These are phyloP conservation scores for Tritrichomonas musculus DNA, from an alignment of 208 protist species.

Conservation along the genomic window DNA sequence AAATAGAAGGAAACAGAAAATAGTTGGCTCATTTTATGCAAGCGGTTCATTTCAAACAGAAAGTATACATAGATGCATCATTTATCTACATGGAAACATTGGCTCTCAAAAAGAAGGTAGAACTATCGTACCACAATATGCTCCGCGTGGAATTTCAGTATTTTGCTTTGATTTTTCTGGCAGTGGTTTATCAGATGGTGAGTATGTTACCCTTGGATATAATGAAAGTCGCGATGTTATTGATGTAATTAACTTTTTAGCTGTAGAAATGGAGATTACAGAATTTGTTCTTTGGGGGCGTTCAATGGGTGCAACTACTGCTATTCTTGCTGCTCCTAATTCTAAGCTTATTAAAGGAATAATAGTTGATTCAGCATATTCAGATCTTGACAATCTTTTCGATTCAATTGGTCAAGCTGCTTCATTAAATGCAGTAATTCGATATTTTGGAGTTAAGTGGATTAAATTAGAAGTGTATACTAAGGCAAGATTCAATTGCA, in stretches of 20 bases:
- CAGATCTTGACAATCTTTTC: background rate
- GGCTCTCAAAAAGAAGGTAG: background rate
- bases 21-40: background rate
- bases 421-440: background rate
- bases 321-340: background rate
- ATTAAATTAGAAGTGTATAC: background rate
- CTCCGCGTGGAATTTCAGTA: background rate
- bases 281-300: background rate
- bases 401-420: background rate
- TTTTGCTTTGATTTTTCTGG: constrained; percentile 20
- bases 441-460: background rate
- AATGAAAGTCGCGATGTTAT: background rate
- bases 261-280: background rate
- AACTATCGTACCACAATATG: background rate
- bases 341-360: background rate
- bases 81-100: constrained; percentile 6
- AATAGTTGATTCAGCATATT: background rate
- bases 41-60: background rate
- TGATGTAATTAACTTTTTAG: background rate
- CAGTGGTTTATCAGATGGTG: background rate
- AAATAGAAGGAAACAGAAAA: background rate
- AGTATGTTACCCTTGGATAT: background rate
- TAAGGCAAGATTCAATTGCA: background rate
- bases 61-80: background rate
- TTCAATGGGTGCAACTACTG: background rate